Conservation (phyloP, 169 alveolate species). For the Plasmodium adleri region DNA sequence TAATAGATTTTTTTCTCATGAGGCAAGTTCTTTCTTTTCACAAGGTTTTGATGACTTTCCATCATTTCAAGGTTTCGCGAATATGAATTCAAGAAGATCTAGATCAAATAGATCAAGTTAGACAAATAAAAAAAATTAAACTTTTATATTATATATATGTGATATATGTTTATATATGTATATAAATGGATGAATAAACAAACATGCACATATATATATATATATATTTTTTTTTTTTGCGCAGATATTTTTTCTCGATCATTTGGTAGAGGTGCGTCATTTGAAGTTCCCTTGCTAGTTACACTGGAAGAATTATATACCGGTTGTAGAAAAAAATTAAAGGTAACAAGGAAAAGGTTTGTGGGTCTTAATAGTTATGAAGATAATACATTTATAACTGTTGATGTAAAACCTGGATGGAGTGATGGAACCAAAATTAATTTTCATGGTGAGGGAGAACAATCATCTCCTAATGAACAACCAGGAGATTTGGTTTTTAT, state of each 20-base stretch:
- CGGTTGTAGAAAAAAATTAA: slow-evolving; percentile 87
- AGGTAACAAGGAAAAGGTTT: slow-evolving; percentile 86
- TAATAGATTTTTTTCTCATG: slow-evolving; percentile 84
- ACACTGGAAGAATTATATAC: slow-evolving; percentile 84
- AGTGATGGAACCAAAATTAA: slow-evolving; percentile 89
- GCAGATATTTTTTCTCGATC: slow-evolving; percentile 15
- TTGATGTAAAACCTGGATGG: slow-evolving; percentile 90
- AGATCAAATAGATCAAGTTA: slow-evolving; percentile 43
- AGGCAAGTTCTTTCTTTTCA: slow-evolving; percentile 79
- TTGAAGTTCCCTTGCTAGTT: slow-evolving; percentile 84
- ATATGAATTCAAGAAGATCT: slow-evolving; percentile 79
- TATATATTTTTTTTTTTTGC: background rate
- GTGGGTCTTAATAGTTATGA: slow-evolving; percentile 79
- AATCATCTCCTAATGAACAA: slow-evolving; percentile 81
- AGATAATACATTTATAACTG: slow-evolving; percentile 86
- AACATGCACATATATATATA: background rate
- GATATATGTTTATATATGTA: background rate
- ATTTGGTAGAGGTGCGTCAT: slow-evolving; percentile 35
- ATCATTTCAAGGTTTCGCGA: slow-evolving; percentile 77
- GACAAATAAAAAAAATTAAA: background rate
- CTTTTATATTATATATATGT: background rate
- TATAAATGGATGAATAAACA: background rate
- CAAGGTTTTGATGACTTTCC: slow-evolving; percentile 22
- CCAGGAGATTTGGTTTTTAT: slow-evolving; percentile 88
- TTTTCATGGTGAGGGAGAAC: slow-evolving; percentile 88